These are phyloP conservation scores for Ramaria sp. DNA, from an alignment of 768 basidiomycete species.

Conservation along the genomic window DNA sequence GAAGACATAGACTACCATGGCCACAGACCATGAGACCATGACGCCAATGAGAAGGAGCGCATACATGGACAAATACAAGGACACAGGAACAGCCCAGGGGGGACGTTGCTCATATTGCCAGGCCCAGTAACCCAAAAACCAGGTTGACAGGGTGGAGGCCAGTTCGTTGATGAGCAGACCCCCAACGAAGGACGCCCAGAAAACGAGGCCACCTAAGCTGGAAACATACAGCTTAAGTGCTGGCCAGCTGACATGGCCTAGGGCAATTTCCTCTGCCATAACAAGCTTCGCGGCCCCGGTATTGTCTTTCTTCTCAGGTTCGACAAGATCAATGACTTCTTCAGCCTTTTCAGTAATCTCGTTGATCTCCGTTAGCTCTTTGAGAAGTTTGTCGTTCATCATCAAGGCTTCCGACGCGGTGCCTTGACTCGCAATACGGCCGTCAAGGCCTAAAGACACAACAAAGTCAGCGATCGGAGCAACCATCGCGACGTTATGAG, in stretches of 20 bases:
- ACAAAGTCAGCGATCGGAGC: conserved; percentile 45
- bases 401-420: conserved; percentile 37
- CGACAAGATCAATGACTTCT: conserved; percentile 17
- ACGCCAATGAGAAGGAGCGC: conserved; percentile 25
- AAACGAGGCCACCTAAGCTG: conserved; percentile 17
- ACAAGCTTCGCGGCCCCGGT: conserved; percentile 47
- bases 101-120: conserved; percentile 27
- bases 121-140: conserved; percentile 30
- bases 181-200: conserved; percentile 10
- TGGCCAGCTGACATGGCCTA: conserved; percentile 47
- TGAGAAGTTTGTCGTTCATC: conserved; percentile 25
- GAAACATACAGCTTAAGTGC: conserved; percentile 28
- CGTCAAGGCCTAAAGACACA: conserved; percentile 44
- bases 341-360: conserved; percentile 20
- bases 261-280: conserved; percentile 50
- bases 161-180: not conserved
- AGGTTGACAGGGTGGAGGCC: conserved; percentile 14
- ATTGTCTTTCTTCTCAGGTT: conserved; percentile 13
- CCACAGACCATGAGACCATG: conserved; percentile 23
- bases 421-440: conserved; percentile 39
- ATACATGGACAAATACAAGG: conserved; percentile 38
- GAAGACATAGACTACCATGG: conserved; percentile 30
- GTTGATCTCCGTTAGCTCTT: conserved; percentile 20
- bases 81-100: conserved; percentile 23
- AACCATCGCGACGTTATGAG: conserved; percentile 42